Evolutionary conservation across 441 rosid genomes (phyloP).

Genomic region (Populus tomentosa): DNA sequence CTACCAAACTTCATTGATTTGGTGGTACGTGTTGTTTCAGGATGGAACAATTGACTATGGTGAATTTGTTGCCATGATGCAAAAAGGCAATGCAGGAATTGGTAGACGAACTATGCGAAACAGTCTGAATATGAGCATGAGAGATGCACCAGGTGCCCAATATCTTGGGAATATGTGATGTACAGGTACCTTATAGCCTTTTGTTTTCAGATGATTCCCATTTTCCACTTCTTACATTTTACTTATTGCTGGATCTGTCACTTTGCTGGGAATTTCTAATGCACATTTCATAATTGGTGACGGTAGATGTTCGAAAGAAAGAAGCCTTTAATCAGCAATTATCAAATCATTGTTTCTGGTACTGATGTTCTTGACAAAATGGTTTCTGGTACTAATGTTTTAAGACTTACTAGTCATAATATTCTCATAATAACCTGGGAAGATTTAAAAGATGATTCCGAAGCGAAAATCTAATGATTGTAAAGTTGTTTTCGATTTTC

Average conservation of each 20-base stretch:
- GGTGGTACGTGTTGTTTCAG: conserved; percentile 32
- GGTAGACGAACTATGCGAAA: conserved; percentile 94
- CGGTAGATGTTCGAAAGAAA: neutral
- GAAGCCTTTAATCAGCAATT: neutral
- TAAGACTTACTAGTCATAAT: neutral
- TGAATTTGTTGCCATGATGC: conserved; percentile 99
- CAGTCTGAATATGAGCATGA: conserved; percentile 87
- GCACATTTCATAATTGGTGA: neutral
- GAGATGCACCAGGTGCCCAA: conserved; percentile 56
- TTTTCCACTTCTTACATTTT: neutral
- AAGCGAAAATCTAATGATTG: neutral
- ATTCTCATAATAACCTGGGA: neutral
- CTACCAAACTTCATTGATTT: neutral
- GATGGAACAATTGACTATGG: conserved; percentile 95
- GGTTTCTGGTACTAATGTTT: neutral
- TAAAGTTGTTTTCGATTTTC: neutral
- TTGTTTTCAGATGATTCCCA: neutral
- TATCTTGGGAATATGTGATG: conserved; percentile 22
- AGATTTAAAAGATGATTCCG: neutral
- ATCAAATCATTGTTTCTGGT: neutral
- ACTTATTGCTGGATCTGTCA: neutral
- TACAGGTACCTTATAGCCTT: conserved; percentile 27
- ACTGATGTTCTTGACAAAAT: neutral
- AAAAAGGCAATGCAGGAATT: conserved; percentile 84
- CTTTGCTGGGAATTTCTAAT: neutral